These are phyloP conservation scores for Ramaria rubella DNA, from an alignment of 768 basidiomycete species.

Conservation along the genomic window DNA sequence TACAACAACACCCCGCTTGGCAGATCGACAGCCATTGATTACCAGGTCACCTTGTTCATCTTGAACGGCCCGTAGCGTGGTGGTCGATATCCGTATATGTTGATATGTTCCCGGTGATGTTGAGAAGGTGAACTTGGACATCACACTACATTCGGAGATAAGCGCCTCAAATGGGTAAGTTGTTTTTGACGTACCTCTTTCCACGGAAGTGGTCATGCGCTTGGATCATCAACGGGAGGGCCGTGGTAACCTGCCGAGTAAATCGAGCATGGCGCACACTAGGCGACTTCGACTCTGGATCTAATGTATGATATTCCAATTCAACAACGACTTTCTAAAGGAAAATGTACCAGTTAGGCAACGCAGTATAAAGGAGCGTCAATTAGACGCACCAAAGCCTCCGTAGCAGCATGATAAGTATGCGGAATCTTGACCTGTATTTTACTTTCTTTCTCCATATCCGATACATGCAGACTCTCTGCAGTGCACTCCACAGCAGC, in stretches of 20 bases:
- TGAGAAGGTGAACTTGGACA: conserved; percentile 88
- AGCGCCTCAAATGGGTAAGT: conserved; percentile 2
- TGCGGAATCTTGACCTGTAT: conserved; percentile 56
- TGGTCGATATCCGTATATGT: conserved; percentile 67
- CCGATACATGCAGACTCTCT: conserved; percentile 7
- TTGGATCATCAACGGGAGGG: conserved; percentile 83
- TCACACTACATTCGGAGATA: conserved; percentile 44
- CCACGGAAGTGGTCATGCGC: conserved; percentile 96
- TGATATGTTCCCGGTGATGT: conserved; percentile 58
- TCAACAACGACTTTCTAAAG: conserved; percentile 59
- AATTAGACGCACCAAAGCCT: conserved; percentile 48
- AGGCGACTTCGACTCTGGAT: conserved; percentile 35
- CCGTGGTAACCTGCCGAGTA: conserved; percentile 51
- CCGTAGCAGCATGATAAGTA: conserved; percentile 54
- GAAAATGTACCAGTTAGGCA: neutral
- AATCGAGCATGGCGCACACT: conserved; percentile 48
- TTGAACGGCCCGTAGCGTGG: conserved; percentile 42
- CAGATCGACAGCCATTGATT: conserved; percentile 43
- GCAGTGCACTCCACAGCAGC: conserved; percentile 9
- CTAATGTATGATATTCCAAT: conserved; percentile 58
- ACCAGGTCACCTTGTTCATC: conserved; percentile 39
- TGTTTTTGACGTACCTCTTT: conserved; percentile 46
- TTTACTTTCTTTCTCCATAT: conserved; percentile 41
- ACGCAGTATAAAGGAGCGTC: neutral
- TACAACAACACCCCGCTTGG: conserved; percentile 44